Conservation (phyloP, 2,329 filamentous ascomycete species). For the Pseudocercospora ulei region DNA sequence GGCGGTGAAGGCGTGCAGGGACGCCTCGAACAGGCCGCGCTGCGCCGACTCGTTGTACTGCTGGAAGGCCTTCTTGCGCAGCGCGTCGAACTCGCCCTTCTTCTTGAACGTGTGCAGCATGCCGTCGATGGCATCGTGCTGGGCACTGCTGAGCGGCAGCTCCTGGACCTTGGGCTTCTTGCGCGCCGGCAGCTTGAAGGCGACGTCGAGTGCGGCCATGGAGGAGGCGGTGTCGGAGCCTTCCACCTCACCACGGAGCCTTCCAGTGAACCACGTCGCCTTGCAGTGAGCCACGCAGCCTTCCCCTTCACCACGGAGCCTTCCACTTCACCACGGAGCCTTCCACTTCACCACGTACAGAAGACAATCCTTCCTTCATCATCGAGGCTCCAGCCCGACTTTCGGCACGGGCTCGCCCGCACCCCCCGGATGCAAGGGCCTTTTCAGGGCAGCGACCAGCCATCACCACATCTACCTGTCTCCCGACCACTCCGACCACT, state of each 20-base stretch:
- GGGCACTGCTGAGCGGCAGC: conserved; percentile 62
- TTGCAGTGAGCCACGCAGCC: not conserved
- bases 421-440: too few species aligned
- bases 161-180: conserved; percentile 64
- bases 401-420: too few species aligned
- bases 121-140: conserved; percentile 61
- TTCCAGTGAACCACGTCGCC: too few species aligned
- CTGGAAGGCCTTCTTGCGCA: conserved; percentile 67
- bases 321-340: too few species aligned
- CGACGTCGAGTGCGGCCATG: conserved; percentile 24
- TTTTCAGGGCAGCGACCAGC: too few species aligned
- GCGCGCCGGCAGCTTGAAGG: conserved; percentile 33
- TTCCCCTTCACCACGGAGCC: too few species aligned
- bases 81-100: conserved; percentile 69
- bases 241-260: too few species aligned
- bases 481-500: too few species aligned
- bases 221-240: conserved; percentile 3
- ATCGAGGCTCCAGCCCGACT: too few species aligned
- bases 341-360: too few species aligned
- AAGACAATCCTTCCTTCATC: too few species aligned
- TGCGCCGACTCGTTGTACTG: conserved; percentile 51
- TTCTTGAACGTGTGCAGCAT: conserved; percentile 77
- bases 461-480: too few species aligned
- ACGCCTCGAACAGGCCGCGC: conserved; percentile 37
- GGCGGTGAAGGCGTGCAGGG: conserved; percentile 48